These are phyloP conservation scores for Panicum virgatum DNA, from an alignment of 202 grass and related monocot genomes.

Conservation along the genomic window DNA sequence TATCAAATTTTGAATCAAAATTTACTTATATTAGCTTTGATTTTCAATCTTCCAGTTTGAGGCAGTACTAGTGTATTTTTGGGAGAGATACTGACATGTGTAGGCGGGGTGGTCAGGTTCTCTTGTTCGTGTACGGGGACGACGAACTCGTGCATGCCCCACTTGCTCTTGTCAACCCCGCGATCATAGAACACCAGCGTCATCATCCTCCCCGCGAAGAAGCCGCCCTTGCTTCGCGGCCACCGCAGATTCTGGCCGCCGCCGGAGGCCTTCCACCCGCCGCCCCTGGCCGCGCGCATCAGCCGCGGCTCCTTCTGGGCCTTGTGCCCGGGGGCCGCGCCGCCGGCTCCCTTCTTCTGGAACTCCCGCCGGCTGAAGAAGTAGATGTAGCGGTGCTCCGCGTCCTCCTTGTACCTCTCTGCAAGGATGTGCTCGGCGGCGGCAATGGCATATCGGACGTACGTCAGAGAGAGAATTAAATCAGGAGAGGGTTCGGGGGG, in stretches of 20 bases:
- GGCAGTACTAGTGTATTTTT: no score
- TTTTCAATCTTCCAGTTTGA: no score
- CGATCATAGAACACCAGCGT: constrained; percentile 39
- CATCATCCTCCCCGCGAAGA: constrained; percentile 24
- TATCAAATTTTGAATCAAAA: no score
- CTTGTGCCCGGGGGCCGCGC: not conserved
- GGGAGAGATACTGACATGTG: not conserved
- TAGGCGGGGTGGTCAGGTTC: not conserved
- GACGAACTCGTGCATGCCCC: constrained; percentile 45
- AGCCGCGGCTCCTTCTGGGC: not conserved
- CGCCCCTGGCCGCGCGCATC: not conserved
- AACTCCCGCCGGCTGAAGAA: constrained; percentile 25
- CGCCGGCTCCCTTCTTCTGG: not conserved
- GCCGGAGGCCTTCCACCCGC: constrained; percentile 40
- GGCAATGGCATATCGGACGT: no score
- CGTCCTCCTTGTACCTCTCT: not conserved
- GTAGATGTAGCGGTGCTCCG: constrained; percentile 40
- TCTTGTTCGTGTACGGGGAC: not conserved
- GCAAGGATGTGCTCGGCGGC: not conserved
- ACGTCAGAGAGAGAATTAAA: not conserved
- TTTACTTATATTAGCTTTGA: no score
- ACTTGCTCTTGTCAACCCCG: not conserved
- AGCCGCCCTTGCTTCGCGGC: not conserved
- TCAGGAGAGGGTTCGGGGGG: no score
- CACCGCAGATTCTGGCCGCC: not conserved